phyloP scores from a whole-genome alignment of 176 grass and related monocot genomes.

The Rhynchospora pubera region DNA sequence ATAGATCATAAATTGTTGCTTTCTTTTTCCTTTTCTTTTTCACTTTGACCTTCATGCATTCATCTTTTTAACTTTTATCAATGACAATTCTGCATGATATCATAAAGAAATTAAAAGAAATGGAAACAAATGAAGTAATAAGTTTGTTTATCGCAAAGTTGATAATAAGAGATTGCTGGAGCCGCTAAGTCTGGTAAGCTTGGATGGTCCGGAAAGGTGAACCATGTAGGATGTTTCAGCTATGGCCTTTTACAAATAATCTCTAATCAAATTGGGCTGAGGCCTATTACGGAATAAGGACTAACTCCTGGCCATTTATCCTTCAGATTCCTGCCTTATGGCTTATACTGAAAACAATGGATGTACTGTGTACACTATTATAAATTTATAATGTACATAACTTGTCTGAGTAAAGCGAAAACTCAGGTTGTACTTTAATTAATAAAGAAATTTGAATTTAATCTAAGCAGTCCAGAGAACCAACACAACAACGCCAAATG shows the following conservation, averaged over 20 bases:
- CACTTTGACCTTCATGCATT: neutral
- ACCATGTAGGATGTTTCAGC: neutral
- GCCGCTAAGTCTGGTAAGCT: neutral
- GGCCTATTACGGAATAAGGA: neutral
- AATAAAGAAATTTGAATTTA: neutral
- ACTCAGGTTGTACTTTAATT: neutral
- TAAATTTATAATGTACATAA: too few relatives aligned
- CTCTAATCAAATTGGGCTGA: neutral
- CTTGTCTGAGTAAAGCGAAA: neutral
- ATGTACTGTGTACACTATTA: too few relatives aligned
- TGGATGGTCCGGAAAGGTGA: too few relatives aligned
- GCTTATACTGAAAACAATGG: too few relatives aligned
- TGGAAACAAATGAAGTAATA: too few relatives aligned
- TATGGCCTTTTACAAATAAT: neutral
- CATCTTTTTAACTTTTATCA: neutral
- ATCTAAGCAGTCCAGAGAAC: neutral
- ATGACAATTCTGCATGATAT: neutral
- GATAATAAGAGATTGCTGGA: neutral
- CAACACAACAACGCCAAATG: neutral
- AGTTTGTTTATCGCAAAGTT: neutral
- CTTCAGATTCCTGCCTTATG: neutral
- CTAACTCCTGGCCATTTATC: neutral
- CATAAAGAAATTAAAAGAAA: neutral
- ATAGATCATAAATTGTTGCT: neutral
- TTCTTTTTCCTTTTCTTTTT: neutral